phyloP scores from a whole-genome alignment of 1,284 basidiomycete species.

The Amylostereum areolatum region DNA sequence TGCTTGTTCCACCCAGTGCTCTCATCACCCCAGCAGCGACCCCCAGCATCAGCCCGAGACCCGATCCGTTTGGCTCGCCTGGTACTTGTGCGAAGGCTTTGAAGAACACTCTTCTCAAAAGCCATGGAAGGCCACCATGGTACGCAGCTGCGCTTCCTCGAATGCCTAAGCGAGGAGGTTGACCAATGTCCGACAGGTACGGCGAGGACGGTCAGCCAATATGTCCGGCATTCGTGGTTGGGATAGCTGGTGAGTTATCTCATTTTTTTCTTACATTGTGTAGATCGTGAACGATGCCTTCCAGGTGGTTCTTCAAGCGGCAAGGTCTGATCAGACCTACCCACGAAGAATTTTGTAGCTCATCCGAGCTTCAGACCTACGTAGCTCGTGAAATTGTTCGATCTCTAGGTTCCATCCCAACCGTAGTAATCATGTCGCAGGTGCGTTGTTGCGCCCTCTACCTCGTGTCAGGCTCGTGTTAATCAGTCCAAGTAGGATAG shows the following conservation, averaged over 20 bases:
- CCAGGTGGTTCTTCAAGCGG: constrained; percentile 90
- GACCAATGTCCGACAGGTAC: constrained; percentile 45
- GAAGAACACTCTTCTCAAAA: constrained; percentile 81
- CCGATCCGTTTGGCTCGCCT: background rate
- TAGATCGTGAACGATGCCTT: constrained; percentile 1
- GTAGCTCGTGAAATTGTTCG: constrained; percentile 87
- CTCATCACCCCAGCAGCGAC: constrained; percentile 7
- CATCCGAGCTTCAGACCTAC: constrained; percentile 56
- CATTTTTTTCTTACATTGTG: constrained; percentile 22
- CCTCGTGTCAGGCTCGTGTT: background rate
- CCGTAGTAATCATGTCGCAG: constrained; percentile 85
- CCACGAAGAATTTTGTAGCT: constrained; percentile 9
- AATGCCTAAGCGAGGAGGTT: background rate
- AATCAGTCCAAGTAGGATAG: constrained; percentile 58
- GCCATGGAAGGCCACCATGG: constrained; percentile 82
- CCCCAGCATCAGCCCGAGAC: constrained; percentile 5
- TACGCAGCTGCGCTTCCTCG: constrained; percentile 22
- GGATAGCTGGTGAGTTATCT: constrained; percentile 73
- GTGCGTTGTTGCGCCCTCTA: constrained; percentile 26
- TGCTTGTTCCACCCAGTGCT: background rate
- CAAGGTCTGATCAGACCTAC: constrained; percentile 52
- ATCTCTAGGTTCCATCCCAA: constrained; percentile 78
- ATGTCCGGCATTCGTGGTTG: constrained; percentile 84
- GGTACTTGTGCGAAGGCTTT: constrained; percentile 7
- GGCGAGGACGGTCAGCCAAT: constrained; percentile 64